Evolutionary conservation across 176 grass and related monocot species (phyloP), one percentile per base, ranked within the genome.

Genomic region (Raddia guianensis): DNA sequence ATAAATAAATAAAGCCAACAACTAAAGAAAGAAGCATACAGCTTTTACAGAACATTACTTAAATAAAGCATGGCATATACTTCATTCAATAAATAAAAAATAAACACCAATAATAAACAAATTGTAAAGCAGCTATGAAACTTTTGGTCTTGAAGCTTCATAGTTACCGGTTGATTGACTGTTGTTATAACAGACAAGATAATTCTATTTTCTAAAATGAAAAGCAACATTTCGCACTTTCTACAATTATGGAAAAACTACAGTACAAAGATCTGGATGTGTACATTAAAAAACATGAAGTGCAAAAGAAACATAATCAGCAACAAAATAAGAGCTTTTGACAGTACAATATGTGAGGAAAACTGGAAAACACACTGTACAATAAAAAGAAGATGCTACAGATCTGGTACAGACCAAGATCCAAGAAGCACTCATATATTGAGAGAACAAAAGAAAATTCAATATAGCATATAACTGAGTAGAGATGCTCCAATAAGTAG

Each of bases 41-140:
- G 16, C 16, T 81, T 56, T 13, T 70, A 80, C 66, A 59, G 48
- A 21, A 80, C 12, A 72, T 16, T 15, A 63, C 2, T 61, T 42
- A 51, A 72, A 70, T 52, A 43, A 50, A 63, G 21, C 16, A 52
- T 64, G 52, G 12, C 52, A 51, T 56, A 50, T 11, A 52, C 32
- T 43, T 42, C 12, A 52, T 49, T 18, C 12, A 82, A 62, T 63
- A 32, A 51, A 63, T 56, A 72, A 52, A 7, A 62, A 63, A 82
- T 37, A 82, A 21, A 64, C 33, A 73, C 73, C 69, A 82, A 73
- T 6, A 82, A 82, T 6, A 82, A 82, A 63, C 8, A 63, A 51
- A 73, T 40, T 7, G 8, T 56, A 11, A 43, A 51, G 16, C 33
- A 73, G n/a, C 11, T 65, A 53, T 51, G 8, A 62, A 81, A 50